These are phyloP conservation scores for Venturia asperata DNA, from an alignment of 2,329 filamentous ascomycete genomes.

Conservation along the genomic window DNA sequence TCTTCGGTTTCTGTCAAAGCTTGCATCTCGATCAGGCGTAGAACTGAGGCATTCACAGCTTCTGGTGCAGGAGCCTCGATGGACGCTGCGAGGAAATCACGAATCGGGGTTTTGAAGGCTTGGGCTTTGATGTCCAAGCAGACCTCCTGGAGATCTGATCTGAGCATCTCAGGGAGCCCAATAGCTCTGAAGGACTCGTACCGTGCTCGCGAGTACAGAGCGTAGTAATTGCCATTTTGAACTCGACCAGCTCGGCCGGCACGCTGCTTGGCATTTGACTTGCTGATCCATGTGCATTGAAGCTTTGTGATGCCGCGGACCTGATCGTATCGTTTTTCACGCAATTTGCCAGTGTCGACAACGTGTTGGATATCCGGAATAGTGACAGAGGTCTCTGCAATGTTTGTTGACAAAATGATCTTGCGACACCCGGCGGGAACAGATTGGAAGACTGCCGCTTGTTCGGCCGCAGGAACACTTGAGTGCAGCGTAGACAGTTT, in stretches of 20 bases:
- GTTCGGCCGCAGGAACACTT: slow-evolving; percentile 39
- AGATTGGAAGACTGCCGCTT: slow-evolving; percentile 37
- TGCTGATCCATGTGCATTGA: slow-evolving; percentile 41
- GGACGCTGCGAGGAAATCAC: slow-evolving; percentile 12
- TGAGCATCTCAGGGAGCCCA: neutral
- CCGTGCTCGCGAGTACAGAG: slow-evolving; percentile 38
- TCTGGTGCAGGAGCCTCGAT: slow-evolving; percentile 9
- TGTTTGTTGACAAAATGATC: slow-evolving; percentile 45
- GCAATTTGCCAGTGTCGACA: slow-evolving; percentile 37
- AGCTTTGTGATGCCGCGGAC: slow-evolving; percentile 34
- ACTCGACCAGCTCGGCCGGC: slow-evolving; percentile 46
- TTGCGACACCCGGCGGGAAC: slow-evolving; percentile 39
- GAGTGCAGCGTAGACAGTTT: slow-evolving; percentile 44
- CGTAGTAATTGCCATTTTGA: slow-evolving; percentile 44
- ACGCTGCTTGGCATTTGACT: slow-evolving; percentile 42
- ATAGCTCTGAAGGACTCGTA: slow-evolving; percentile 34
- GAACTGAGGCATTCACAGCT: slow-evolving; percentile 25
- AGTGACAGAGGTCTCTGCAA: slow-evolving; percentile 46
- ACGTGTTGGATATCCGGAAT: slow-evolving; percentile 46
- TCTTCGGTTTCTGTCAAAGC: slow-evolving; percentile 40
- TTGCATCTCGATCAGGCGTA: slow-evolving; percentile 37
- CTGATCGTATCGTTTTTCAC: slow-evolving; percentile 36
- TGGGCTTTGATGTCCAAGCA: slow-evolving; percentile 26
- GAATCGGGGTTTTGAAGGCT: slow-evolving; percentile 1
- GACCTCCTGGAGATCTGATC: slow-evolving; percentile 13